Evolutionary conservation across 2,329 filamentous ascomycete genomes (phyloP).

Genomic region (Ophiostoma populinum): DNA sequence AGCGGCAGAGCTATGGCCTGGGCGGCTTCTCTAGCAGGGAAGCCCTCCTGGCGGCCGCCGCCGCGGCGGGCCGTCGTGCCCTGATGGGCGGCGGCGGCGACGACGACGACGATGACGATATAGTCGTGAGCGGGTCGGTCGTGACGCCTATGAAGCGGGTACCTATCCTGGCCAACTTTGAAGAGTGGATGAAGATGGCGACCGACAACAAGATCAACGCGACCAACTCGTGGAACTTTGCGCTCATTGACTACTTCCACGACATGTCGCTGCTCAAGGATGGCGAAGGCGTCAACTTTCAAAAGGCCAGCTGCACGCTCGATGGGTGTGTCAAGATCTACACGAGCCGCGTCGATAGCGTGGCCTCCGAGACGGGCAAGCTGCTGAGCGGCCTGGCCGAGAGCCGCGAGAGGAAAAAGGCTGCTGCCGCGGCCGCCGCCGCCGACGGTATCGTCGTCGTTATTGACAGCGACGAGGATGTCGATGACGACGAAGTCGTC

Average conservation of each 20-base stretch:
- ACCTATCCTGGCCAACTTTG: constrained; percentile 91
- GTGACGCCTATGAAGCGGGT: constrained; percentile 90
- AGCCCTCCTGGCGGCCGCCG: constrained; percentile 6
- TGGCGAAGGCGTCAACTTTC: constrained; percentile 93
- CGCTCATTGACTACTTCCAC: constrained; percentile 98
- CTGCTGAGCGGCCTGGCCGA: constrained; percentile 86
- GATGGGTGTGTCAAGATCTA: constrained; percentile 99
- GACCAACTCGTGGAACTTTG: constrained; percentile 97
- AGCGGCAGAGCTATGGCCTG: constrained; percentile 12
- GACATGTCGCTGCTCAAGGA: constrained; percentile 97
- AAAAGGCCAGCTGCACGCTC: constrained; percentile 92
- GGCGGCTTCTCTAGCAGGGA: constrained; percentile 22
- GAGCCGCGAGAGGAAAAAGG: constrained; percentile 60
- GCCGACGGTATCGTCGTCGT: constrained; percentile 44
- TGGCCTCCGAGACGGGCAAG: constrained; percentile 93
- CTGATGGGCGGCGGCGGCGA: constrained; percentile 6
- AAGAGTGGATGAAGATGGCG: constrained; percentile 99
- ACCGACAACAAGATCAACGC: constrained; percentile 99
- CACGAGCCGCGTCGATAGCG: constrained; percentile 93
- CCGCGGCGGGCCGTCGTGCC: constrained; percentile 2
- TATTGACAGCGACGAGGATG: constrained; percentile 38
- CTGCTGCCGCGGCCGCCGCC: constrained; percentile 45
- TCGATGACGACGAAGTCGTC: constrained; percentile 40
- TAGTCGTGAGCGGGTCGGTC: constrained; percentile 42
- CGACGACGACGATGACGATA: constrained; percentile 35